Conservation (phyloP, 2,329 filamentous ascomycete genomes). For the Exophiala sideris region DNA sequence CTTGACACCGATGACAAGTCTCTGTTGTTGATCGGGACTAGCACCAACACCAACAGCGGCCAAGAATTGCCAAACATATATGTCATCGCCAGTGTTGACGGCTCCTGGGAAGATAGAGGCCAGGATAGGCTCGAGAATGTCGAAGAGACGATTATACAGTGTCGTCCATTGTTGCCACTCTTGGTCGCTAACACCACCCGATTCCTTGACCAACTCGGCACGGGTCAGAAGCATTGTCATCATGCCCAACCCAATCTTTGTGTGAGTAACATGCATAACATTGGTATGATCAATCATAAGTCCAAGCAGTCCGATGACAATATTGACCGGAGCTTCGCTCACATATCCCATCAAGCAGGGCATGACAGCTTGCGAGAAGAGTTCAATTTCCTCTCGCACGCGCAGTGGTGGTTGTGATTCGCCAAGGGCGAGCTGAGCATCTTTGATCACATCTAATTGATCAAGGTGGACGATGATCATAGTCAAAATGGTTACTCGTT, state of each 20-base stretch:
- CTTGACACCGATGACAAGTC: slow-evolving; percentile 91
- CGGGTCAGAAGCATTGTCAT: slow-evolving; percentile 92
- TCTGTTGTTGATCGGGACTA: slow-evolving; percentile 89
- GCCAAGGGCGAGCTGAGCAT: slow-evolving; percentile 69
- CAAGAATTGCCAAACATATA: slow-evolving; percentile 97
- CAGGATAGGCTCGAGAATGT: slow-evolving; percentile 77
- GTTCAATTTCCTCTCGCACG: slow-evolving; percentile 85
- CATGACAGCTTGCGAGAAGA: slow-evolving; percentile 86
- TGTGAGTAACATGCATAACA: slow-evolving; percentile 77
- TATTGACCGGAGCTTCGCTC: slow-evolving; percentile 83
- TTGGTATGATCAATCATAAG: slow-evolving; percentile 79
- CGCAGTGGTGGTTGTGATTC: slow-evolving; percentile 70
- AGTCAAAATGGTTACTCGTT: slow-evolving; percentile 87
- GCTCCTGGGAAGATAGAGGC: slow-evolving; percentile 84
- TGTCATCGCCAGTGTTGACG: slow-evolving; percentile 86
- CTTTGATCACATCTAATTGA: slow-evolving; percentile 81
- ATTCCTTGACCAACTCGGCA: slow-evolving; percentile 88
- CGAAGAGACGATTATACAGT: slow-evolving; percentile 84
- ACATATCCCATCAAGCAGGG: slow-evolving; percentile 85
- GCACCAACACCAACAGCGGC: slow-evolving; percentile 93
- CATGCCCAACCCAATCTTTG: slow-evolving; percentile 82
- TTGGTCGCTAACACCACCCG: slow-evolving; percentile 64
- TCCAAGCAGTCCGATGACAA: slow-evolving; percentile 84
- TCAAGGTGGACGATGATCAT: slow-evolving; percentile 95
- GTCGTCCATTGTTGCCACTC: slow-evolving; percentile 79